These are phyloP conservation scores for Tetragonia tetragonoides DNA, from an alignment of 148 eudicot genomes.

Conservation along the genomic window DNA sequence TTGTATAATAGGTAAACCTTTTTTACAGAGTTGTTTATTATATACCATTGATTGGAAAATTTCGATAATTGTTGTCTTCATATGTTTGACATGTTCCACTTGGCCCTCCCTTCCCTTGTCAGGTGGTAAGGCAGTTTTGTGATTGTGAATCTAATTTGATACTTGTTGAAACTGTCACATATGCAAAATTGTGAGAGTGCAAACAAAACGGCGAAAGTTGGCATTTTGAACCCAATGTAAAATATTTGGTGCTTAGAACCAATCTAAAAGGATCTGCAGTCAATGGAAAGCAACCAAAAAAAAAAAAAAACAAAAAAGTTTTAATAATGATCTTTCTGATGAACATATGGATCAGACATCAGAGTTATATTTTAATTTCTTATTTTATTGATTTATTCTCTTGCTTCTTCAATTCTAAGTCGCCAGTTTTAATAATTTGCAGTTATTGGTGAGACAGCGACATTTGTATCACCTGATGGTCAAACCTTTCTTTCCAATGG, in stretches of 20 bases:
- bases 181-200: neutral
- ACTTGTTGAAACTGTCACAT: neutral
- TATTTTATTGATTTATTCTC: neutral
- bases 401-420: neutral
- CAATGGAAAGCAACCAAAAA: neutral
- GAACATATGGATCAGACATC: neutral
- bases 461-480: slow-evolving; percentile 59
- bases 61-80: neutral
- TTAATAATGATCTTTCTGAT: neutral
- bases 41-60: neutral
- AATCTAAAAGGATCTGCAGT: neutral
- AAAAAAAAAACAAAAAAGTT: neutral
- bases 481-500: slow-evolving; percentile 75
- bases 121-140: neutral
- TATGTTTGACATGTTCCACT: neutral
- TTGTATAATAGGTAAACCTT: slow-evolving; percentile 77
- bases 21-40: neutral
- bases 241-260: too few species aligned
- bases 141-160: neutral
- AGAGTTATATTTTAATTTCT: neutral
- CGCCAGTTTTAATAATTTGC: slow-evolving; percentile 21
- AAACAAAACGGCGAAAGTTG: neutral
- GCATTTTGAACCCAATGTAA: neutral
- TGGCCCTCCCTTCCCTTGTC: neutral
- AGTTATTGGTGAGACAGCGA: slow-evolving; percentile 92